Conservation (phyloP, 805 yeast species). For the Suhomyces sp. region DNA sequence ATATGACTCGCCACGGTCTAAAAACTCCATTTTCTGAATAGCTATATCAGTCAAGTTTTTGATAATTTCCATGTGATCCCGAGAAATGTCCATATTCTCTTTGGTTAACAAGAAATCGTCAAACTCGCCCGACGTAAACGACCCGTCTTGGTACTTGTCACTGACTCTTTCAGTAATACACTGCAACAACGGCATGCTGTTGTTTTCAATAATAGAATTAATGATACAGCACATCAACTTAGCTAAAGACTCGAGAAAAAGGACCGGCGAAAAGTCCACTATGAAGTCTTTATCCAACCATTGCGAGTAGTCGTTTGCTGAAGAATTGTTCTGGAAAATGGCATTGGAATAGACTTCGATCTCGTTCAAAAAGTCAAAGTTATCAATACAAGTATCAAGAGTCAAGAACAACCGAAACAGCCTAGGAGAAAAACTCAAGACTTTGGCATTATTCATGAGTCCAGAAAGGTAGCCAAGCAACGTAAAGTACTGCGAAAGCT, state of each 20-base stretch:
- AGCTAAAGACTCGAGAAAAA: slow-evolving; percentile 33
- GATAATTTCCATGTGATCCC: slow-evolving; percentile 25
- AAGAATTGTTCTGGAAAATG: slow-evolving; percentile 10
- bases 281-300: slow-evolving; percentile 25
- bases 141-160: slow-evolving; percentile 10
- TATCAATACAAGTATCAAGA: slow-evolving; percentile 37
- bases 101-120: slow-evolving; percentile 2
- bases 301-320: slow-evolving; percentile 13
- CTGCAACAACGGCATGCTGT: slow-evolving; percentile 25
- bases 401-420: slow-evolving; percentile 30
- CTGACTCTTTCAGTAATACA: slow-evolving; percentile 27
- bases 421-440: slow-evolving; percentile 21
- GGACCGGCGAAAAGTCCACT: slow-evolving; percentile 33
- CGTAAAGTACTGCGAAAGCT: slow-evolving; percentile 33
- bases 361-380: slow-evolving; percentile 35
- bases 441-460: slow-evolving; percentile 22
- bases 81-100: slow-evolving; percentile 19
- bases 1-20: slow-evolving; percentile 58
- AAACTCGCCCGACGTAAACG: slow-evolving; percentile 1
- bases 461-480: slow-evolving; percentile 36
- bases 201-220: slow-evolving; percentile 26
- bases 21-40: slow-evolving; percentile 38
- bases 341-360: slow-evolving; percentile 30
- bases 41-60: slow-evolving; percentile 32
- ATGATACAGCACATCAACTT: slow-evolving; percentile 35